These are phyloP conservation scores for Ogataea ramenticola DNA, from an alignment of 805 yeast genomes.

Conservation along the genomic window DNA sequence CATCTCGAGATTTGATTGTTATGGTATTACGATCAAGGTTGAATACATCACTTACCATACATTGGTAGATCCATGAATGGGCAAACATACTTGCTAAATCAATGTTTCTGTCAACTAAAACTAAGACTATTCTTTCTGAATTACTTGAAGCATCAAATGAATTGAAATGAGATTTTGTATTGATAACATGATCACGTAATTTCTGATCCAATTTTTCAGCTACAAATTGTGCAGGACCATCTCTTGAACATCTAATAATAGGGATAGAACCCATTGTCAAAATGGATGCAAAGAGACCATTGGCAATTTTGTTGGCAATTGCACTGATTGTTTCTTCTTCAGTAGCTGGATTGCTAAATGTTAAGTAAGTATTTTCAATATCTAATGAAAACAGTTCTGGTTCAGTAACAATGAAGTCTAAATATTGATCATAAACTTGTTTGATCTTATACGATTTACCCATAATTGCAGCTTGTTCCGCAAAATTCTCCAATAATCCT, in stretches of 20 bases:
- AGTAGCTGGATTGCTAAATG: conserved; percentile 63
- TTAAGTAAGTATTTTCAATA: conserved; percentile 53
- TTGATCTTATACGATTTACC: conserved; percentile 67
- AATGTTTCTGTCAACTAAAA: conserved; percentile 79
- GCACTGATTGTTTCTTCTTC: conserved; percentile 67
- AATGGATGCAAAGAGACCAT: conserved; percentile 73
- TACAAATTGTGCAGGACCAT: conserved; percentile 93
- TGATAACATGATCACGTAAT: conserved; percentile 79
- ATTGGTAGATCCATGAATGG: conserved; percentile 97
- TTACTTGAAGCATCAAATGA: conserved; percentile 3
- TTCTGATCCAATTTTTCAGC: conserved; percentile 81
- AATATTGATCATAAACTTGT: conserved; percentile 91
- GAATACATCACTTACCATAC: conserved; percentile 91
- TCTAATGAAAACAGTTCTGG: conserved; percentile 84
- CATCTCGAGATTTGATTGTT: conserved; percentile 36
- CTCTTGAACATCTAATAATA: conserved; percentile 80
- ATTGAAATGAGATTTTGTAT: conserved; percentile 36
- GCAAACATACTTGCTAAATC: conserved; percentile 92
- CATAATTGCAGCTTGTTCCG: conserved; percentile 66
- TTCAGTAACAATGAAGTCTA: conserved; percentile 88
- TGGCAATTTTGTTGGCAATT: conserved; percentile 64
- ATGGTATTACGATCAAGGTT: conserved; percentile 77
- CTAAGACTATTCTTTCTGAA: conserved; percentile 61
- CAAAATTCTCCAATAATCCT: conserved; percentile 79
- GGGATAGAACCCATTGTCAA: conserved; percentile 79